Evolutionary conservation across 1,284 basidiomycete genomes (phyloP), one percentile per base, ranked within the genome.

Genomic region (Schizophyllum amplum): DNA sequence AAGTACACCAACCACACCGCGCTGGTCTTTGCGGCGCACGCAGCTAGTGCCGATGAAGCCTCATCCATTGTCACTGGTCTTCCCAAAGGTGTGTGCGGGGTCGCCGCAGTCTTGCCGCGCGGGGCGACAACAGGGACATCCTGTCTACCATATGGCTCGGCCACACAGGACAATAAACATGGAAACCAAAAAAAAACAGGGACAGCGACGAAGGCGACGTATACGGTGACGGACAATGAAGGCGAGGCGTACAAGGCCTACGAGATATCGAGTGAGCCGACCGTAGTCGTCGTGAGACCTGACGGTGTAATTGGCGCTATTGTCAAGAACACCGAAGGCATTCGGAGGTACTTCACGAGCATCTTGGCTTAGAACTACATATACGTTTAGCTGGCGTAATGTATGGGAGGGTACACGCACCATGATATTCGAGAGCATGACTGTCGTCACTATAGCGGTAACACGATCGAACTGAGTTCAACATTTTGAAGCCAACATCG

Each of bases 261-360:
- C 54, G 26, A 25, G 11, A 50, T 61, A 22, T 15, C 13, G 47
- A 47, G 26, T 9, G 47, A 47, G 21, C 47, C 47, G 23, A 56
- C 47, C 1, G 53, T 60, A 5, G 57, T 64, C 22, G 50, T 65
- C 25, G 53, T 66, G n/a, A 25, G 65, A 5, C 65, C 65, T n/a
- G 65, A 66, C 46, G 63, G 63, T 20, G 55, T 64, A 15, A 55
- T 66, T 46, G 65, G 65, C 3, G 48, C 48, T 2, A 50, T 50
- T 20, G n/a, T n/a, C n/a, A n/a, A n/a, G n/a, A n/a, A n/a, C n/a
- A n/a, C n/a, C n/a, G n/a, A n/a, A n/a, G n/a, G n/a, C n/a, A n/a
- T n/a, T n/a, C n/a, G n/a, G n/a, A n/a, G n/a, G n/a, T n/a, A n/a
- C n/a, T n/a, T n/a, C n/a, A n/a, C n/a, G n/a, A n/a, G n/a, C n/a